These are phyloP conservation scores for Termitomyces sp. DNA, from an alignment of 768 basidiomycete species.

Conservation along the genomic window DNA sequence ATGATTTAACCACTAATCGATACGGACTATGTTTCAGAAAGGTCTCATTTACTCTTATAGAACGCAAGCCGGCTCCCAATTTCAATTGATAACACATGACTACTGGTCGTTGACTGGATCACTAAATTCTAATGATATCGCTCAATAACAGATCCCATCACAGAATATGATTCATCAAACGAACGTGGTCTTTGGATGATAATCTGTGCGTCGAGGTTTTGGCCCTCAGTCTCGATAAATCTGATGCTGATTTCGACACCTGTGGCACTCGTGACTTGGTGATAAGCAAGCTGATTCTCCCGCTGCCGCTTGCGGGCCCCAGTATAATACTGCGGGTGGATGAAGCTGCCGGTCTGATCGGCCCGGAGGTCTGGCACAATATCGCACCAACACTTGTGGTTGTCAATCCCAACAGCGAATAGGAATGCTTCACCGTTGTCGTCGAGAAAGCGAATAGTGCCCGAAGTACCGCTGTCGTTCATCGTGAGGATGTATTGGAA, in stretches of 20 bases:
- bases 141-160: background rate
- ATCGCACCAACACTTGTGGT: conserved; percentile 33
- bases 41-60: too few species aligned
- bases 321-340: conserved; percentile 24
- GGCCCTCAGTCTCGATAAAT: background rate
- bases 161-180: background rate
- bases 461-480: conserved; percentile 33
- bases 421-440: conserved; percentile 25
- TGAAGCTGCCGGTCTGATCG: conserved; percentile 16
- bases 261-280: background rate
- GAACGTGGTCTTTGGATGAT: conserved; percentile 3
- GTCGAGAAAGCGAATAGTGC: conserved; percentile 13
- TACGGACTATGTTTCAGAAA: background rate
- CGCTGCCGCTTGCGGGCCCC: background rate
- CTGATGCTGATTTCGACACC: background rate
- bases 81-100: background rate
- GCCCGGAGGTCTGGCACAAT: conserved; percentile 23
- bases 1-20: conserved; percentile 10
- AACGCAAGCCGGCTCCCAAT: too few species aligned
- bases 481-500: conserved; percentile 21
- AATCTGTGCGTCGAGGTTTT: conserved; percentile 2
- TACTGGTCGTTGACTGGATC: background rate
- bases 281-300: conserved; percentile 1
- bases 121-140: background rate
- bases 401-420: conserved; percentile 31